Conservation (phyloP, 1,139 yeast species). For the Cylindricascospora bacillispora region DNA sequence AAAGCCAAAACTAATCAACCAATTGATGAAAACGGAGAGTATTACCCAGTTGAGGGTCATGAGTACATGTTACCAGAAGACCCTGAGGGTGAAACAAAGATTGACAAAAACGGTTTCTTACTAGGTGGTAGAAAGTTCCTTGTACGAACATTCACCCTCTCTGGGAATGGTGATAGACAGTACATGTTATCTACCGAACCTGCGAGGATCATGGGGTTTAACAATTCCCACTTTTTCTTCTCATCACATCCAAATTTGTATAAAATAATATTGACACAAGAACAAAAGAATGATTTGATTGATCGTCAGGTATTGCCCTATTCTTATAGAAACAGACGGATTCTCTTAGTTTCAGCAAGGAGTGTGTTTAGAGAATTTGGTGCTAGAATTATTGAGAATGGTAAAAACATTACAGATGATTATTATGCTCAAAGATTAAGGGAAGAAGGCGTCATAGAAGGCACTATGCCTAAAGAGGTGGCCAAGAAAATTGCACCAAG, state of each 20-base stretch:
- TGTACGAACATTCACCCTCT: constrained; percentile 68
- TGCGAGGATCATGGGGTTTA: constrained; percentile 85
- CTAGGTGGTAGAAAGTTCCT: constrained; percentile 68
- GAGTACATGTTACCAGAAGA: constrained; percentile 77
- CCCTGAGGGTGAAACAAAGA: constrained; percentile 65
- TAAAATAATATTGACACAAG: constrained; percentile 64
- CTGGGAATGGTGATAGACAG: constrained; percentile 57
- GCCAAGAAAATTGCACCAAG: background rate
- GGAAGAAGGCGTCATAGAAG: constrained; percentile 41
- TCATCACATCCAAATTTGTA: constrained; percentile 63
- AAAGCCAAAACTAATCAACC: constrained; percentile 10
- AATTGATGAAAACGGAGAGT: constrained; percentile 32
- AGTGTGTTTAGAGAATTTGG: constrained; percentile 90
- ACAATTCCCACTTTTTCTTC: constrained; percentile 84
- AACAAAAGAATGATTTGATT: constrained; percentile 73
- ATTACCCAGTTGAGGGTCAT: constrained; percentile 51
- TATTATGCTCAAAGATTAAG: constrained; percentile 71
- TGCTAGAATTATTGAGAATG: constrained; percentile 66
- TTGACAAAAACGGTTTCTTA: constrained; percentile 55
- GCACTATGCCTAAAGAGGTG: constrained; percentile 8
- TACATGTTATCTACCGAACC: constrained; percentile 95
- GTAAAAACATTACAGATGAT: constrained; percentile 74
- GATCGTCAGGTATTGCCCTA: constrained; percentile 75
- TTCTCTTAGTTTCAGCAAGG: constrained; percentile 82
- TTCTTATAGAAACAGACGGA: constrained; percentile 82